phyloP scores from a whole-genome alignment of 176 grass and related monocot species.

The Hyparrhenia diplandra region DNA sequence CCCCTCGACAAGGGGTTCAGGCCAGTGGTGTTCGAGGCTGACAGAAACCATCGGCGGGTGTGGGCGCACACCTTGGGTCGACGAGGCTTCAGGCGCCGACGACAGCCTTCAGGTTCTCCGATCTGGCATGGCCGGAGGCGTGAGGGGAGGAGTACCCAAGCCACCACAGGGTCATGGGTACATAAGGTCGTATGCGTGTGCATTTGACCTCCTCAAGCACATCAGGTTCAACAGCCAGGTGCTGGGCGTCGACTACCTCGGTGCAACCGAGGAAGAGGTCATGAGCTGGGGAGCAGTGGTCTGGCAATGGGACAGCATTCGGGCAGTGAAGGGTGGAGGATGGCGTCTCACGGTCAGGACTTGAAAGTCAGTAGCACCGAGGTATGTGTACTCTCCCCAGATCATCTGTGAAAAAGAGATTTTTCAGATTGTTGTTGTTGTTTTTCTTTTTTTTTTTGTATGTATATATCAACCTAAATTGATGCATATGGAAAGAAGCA shows the following conservation, averaged over 20 bases:
- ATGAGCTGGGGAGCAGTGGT: constrained; percentile 69
- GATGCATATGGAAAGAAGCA: neutral
- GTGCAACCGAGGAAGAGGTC: constrained; percentile 53
- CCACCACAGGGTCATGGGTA: constrained; percentile 72
- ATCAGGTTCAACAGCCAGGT: constrained; percentile 76
- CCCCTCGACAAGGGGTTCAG: constrained; percentile 48
- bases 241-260: constrained; percentile 66
- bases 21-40: constrained; percentile 62
- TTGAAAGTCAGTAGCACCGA: constrained; percentile 34
- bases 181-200: constrained; percentile 47
- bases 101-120: constrained; percentile 53
- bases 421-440: neutral
- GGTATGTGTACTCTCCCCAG: constrained; percentile 28
- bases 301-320: constrained; percentile 67
- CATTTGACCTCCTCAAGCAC: constrained; percentile 52
- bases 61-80: constrained; percentile 65
- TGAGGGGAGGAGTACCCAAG: constrained; percentile 43
- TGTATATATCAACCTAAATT: neutral
- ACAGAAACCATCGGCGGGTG: constrained; percentile 60
- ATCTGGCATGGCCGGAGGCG: constrained; percentile 59
- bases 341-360: constrained; percentile 70
- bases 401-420: neutral
- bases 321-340: constrained; percentile 25
- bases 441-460: too few relatives aligned
- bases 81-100: constrained; percentile 70